Conservation (phyloP, 1,284 basidiomycete species). For the Exsudoporus floridanus region DNA sequence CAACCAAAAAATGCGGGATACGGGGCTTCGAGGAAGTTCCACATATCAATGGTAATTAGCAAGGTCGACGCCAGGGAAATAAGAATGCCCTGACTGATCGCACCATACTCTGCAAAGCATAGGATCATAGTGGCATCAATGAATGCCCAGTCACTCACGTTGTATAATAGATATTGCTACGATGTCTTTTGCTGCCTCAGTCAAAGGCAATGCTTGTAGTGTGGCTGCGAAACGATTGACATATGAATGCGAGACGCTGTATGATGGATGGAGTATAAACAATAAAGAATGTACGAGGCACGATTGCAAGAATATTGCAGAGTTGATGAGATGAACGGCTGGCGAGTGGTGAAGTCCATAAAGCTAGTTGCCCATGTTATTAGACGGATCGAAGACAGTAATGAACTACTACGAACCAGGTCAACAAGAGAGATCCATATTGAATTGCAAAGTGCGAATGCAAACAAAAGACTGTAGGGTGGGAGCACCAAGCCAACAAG, state of each 20-base stretch:
- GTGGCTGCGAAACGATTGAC: conserved; percentile 3
- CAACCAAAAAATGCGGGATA: conserved; percentile 19
- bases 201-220: conserved; percentile 6
- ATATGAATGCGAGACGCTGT: conserved; percentile 4
- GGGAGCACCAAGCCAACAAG: conserved; percentile 8
- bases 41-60: conserved; percentile 12
- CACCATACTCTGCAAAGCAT: conserved; percentile 20
- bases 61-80: conserved; percentile 9
- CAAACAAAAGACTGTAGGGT: conserved; percentile 13
- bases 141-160: conserved; percentile 15
- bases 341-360: conserved; percentile 18
- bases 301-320: conserved; percentile 24
- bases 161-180: conserved; percentile 19
- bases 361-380: conserved; percentile 14
- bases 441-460: conserved; percentile 21
- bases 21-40: conserved; percentile 2
- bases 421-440: conserved; percentile 22
- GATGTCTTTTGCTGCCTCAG: conserved; percentile 19
- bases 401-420: conserved; percentile 20
- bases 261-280: conserved; percentile 9
- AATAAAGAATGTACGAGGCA: conserved; percentile 13
- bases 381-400: neutral
- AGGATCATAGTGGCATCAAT: neutral
- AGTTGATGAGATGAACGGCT: conserved; percentile 22
- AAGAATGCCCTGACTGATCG: conserved; percentile 16